These are phyloP conservation scores for Zygosaccharomyces bisporus DNA, from an alignment of 805 yeast genomes.

Conservation along the genomic window DNA sequence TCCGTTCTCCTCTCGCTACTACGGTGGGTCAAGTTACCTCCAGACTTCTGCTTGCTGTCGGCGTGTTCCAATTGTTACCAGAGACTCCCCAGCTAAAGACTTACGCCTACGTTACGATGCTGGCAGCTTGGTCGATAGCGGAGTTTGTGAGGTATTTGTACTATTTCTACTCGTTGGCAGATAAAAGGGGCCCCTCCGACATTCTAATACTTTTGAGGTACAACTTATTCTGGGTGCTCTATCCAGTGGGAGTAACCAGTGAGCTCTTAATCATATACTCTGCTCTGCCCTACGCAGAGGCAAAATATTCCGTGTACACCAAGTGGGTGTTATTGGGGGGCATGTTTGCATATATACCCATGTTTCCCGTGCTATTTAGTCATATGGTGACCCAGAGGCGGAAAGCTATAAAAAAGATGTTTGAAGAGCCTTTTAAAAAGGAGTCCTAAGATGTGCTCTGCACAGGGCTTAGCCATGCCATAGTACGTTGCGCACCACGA, in stretches of 20 bases:
- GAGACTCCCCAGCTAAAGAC: conserved; percentile 47
- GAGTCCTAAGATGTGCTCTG: background rate
- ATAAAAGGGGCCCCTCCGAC: conserved; percentile 48
- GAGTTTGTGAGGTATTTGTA: conserved; percentile 86
- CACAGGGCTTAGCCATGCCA: background rate
- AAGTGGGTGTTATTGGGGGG: conserved; percentile 52
- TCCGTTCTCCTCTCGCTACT: conserved; percentile 79
- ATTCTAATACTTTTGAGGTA: conserved; percentile 74
- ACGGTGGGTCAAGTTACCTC: conserved; percentile 86
- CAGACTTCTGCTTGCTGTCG: conserved; percentile 75
- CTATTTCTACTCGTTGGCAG: conserved; percentile 43
- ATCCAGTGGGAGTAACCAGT: conserved; percentile 89
- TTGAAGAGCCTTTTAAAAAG: conserved; percentile 8
- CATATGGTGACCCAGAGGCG: conserved; percentile 88
- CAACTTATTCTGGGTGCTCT: conserved; percentile 73
- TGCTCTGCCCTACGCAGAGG: conserved; percentile 67
- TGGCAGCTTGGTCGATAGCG: conserved; percentile 89
- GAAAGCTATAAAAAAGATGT: conserved; percentile 56
- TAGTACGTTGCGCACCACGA: background rate
- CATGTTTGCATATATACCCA: conserved; percentile 74
- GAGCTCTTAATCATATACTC: conserved; percentile 68
- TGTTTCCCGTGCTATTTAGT: conserved; percentile 75
- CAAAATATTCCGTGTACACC: conserved; percentile 47
- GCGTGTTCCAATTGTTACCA: conserved; percentile 75
- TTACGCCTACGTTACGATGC: conserved; percentile 62